Base-by-base conservation (phyloP, 2,329 filamentous ascomycete species). In the Phaeophleospora eucalypticola region DNA sequence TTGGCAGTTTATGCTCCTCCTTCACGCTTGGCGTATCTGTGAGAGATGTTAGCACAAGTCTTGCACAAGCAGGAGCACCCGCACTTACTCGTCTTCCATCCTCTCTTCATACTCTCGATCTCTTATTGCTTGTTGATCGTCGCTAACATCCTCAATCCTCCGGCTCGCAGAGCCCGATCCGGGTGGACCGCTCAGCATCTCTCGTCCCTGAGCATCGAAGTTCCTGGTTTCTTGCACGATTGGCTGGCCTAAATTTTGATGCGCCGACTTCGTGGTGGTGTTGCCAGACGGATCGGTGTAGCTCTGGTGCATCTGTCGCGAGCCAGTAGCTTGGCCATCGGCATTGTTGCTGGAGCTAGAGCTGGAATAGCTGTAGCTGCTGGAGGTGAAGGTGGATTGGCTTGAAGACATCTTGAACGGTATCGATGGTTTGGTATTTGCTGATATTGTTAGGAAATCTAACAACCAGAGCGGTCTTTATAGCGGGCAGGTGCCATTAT, bases 1-100 rank as follows among this genome's bases (percentile, higher is more conserved):
- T 12, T 12, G 24, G 12, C 24, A 29, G 12, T 29, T 12, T 42
- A 61, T 27, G 62, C 61, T 38, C 62, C 62, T 7, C 62, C 60
- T 49, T 65, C 59, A 10, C 62, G 49, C 57, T 65, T 65, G 15
- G 62, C 61, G 45, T 65, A 52, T 32, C 52, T 55, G 36, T 12
- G 15, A 3, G 9, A n/a, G n/a, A 12, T 15, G 46, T 54, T 44
- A 52, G 44, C 46, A 34, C n/a, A n/a, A 35, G 41, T 27, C 20
- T 19, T 36, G 17, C 18, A n/a, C n/a, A n/a, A n/a, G n/a, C 27
- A 29, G 19, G 18, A 44, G 16, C 12, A 20, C 15, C 17, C 4
- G 19, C 20, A 47, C 52, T 50, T 18, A 62, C 55, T 64, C 58
- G 2, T 59, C 59, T 50, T 62, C 57, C 39, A 63, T 60, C 41